Base-by-base conservation (phyloP, 352 stramenopile genomes). In the Phytophthora parvispora region DNA sequence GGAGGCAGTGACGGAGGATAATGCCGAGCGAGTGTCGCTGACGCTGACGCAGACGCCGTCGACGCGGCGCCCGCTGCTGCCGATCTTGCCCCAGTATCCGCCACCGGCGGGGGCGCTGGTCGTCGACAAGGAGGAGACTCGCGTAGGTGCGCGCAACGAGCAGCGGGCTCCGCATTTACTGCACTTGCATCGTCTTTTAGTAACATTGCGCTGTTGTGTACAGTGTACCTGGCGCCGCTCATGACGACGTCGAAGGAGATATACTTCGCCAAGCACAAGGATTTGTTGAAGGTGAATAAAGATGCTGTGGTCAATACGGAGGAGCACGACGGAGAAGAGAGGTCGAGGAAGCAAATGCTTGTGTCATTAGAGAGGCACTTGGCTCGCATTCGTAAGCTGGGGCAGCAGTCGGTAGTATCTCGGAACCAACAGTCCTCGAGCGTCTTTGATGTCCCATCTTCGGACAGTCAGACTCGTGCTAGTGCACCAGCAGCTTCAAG, bases 201-300 rank as follows among this genome's bases (percentile, higher is more conserved):
- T 49, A 49, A 49, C 20, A 49, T 25, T 22, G 18, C 27, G 27
- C 5, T 27, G 57, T 22, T 51, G 9, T 51, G 6, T 48, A 34
- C 31, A 86, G 78, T 86, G 54, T 86, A 83, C 32, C 50, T 80
- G 52, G 69, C 72, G 2, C 78, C 78, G 3, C 40, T 86, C 27
- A 72, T 69, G 29, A 75, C 75, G 15, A 78, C 80, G 29, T 66
- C 75, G 20, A 80, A 83, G 52, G 75, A 86, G 29, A 83, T 83
- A 20, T 72, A 76, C 34, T 78, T 74, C 22, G 49, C 63, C n/a
- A 83, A 77, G 28, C 74, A 80, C 59, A 68, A 64, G 50, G 53
- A 75, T 6, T 8, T 67, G 24, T 28, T 73, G 40, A 68, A 64
- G 51, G 47, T 49, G 8, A 51, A 38, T 8, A 50, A n/a, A 20